These are phyloP conservation scores for Hortaea sp. DNA, from an alignment of 2,329 filamentous ascomycete genomes.

Conservation along the genomic window DNA sequence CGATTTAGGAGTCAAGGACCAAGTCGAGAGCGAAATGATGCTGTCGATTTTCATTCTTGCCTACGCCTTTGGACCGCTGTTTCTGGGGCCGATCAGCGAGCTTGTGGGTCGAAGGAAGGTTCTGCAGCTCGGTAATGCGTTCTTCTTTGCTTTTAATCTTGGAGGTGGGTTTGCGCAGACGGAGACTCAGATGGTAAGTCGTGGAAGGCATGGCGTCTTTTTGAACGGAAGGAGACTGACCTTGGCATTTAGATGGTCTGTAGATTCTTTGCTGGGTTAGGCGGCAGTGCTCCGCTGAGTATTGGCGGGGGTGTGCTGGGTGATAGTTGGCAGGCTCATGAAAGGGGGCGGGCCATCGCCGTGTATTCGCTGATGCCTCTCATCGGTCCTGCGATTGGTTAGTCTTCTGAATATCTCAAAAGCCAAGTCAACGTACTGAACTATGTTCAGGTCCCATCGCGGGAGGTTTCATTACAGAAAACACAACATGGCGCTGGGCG, in stretches of 20 bases:
- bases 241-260: conserved; percentile 14
- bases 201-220: background rate
- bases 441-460: conserved; percentile 14
- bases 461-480: conserved; percentile 32
- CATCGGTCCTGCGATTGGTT: conserved; percentile 16
- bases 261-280: conserved; percentile 23
- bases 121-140: conserved; percentile 21
- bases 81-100: conserved; percentile 22
- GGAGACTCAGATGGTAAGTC: conserved; percentile 13
- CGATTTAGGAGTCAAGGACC: conserved; percentile 18
- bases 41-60: conserved; percentile 26
- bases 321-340: conserved; percentile 20
- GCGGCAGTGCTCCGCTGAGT: conserved; percentile 22
- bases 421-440: background rate
- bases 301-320: conserved; percentile 13
- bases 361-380: conserved; percentile 22
- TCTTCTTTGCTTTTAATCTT: conserved; percentile 24
- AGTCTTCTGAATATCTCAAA: background rate
- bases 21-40: conserved; percentile 16
- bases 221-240: background rate
- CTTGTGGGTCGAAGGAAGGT: conserved; percentile 22
- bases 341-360: conserved; percentile 22
- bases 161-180: conserved; percentile 25
- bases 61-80: conserved; percentile 23
- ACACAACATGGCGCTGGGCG: conserved; percentile 36